Conservation (phyloP, 2,329 filamentous ascomycete genomes). For the Exophiala bonariae region DNA sequence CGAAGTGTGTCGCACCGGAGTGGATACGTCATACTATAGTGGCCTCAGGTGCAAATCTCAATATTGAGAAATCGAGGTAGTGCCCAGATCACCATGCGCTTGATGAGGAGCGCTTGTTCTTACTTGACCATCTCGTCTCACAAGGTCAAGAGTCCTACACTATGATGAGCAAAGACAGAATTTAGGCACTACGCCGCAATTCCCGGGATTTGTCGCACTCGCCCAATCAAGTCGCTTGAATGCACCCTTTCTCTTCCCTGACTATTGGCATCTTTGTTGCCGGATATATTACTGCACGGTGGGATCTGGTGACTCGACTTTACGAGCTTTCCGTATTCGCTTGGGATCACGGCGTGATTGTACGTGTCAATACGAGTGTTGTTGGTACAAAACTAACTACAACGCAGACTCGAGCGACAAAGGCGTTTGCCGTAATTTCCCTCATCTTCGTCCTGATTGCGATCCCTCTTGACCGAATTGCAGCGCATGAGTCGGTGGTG, state of each 20-base stretch:
- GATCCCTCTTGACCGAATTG: constrained; percentile 80
- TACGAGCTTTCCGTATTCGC: constrained; percentile 98
- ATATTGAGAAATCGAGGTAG: no score
- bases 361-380: constrained; percentile 48
- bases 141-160: not conserved
- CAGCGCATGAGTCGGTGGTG: constrained; percentile 74
- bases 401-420: constrained; percentile 75
- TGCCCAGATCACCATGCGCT: not conserved
- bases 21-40: no score
- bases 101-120: not conserved
- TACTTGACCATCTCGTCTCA: not conserved
- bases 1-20: no score
- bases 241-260: constrained; percentile 97
- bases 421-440: constrained; percentile 80
- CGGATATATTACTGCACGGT: constrained; percentile 98
- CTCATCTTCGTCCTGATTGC: constrained; percentile 81
- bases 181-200: not conserved
- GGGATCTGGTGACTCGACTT: constrained; percentile 94
- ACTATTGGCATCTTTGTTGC: constrained; percentile 98
- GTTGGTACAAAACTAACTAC: constrained; percentile 2
- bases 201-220: not conserved
- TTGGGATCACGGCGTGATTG: constrained; percentile 97
- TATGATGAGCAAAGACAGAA: not conserved
- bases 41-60: no score
- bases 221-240: constrained; percentile 39